Evolutionary conservation across 2,329 filamentous ascomycete genomes (phyloP), one percentile per base, ranked within the genome.

Genomic region (Beauveria sp.): DNA sequence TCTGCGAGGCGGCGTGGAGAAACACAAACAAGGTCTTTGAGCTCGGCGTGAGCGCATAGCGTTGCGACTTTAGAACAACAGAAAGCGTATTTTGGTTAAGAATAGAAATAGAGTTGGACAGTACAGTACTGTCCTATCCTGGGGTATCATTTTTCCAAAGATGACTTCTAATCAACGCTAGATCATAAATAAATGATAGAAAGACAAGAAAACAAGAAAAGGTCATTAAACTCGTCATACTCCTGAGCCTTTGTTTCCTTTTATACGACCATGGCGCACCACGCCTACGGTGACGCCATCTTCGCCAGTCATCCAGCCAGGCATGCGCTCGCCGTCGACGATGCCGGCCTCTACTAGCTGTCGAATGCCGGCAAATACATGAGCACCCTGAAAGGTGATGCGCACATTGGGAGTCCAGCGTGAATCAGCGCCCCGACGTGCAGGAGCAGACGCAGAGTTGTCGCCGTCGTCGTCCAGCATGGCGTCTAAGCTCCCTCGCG

Each of bases 291-390:
- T 95, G 5, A 95, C 86, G 0, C 87, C 89, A 50, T 91, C 89
- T 69, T 96, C 91, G 2, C 91, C 92, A 1, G 91, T 95, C 87
- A 96, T 88, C 91, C 91, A 96, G 0, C 89, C 89, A 0, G 92
- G 91, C 88, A 96, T 93, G 60, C 79, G 83, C 68, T 86, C 82
- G 1, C 90, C 88, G 70, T 96, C 86, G 28, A 96, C 78, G 56
- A 90, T 80, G 0, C 90, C 91, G 18, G 84, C 76, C 72, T 96
- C 91, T 0, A 93, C 88, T 38, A 96, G 79, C 68, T 88, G 85
- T 53, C 90, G 82, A 26, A 96, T 80, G 0, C 92, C 92, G 0
- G 87, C 87, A 74, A 96, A 93, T 3, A 96, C 86, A 70, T 96
- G 90, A 0, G 81, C 73, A 0, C 92, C 92, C 45, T 87, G 82